A percentile compares a stretch with the other conserved stretches of the same genome.
Conservation (phyloP, 2,329 filamentous ascomycete species). For the Phyllosticta citrichinensis region DNA sequence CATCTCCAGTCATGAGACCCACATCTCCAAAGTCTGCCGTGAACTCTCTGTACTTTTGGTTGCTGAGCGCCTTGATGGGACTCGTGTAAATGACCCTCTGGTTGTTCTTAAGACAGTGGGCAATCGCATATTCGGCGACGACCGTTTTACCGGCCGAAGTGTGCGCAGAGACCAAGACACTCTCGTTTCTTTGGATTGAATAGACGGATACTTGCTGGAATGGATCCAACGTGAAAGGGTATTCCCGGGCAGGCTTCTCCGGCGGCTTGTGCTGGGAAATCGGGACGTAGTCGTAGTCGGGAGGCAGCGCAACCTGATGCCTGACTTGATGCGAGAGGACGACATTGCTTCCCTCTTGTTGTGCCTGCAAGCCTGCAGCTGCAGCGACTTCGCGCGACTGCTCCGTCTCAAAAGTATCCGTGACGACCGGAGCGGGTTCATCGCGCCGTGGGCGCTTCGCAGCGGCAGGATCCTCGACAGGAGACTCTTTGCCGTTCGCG, state of each 20-base stretch:
- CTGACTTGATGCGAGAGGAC: slow-evolving; percentile 94
- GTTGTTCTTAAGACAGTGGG: slow-evolving; percentile 92
- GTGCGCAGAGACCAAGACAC: slow-evolving; percentile 91
- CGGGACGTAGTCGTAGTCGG: slow-evolving; percentile 90
- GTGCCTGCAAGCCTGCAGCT: slow-evolving; percentile 56
- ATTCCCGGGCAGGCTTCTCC: slow-evolving; percentile 71
- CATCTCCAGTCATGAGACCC: slow-evolving; percentile 96
- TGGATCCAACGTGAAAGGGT: slow-evolving; percentile 86
- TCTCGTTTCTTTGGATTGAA: slow-evolving; percentile 92
- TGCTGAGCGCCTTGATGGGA: slow-evolving; percentile 96
- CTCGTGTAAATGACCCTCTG: slow-evolving; percentile 98
- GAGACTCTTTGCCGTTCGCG: slow-evolving; percentile 13
- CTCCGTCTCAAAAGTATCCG: slow-evolving; percentile 90
- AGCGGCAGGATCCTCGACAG: slow-evolving; percentile 30
- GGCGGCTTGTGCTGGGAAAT: slow-evolving; percentile 91
- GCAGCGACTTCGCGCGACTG: slow-evolving; percentile 83
- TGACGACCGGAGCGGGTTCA: slow-evolving; percentile 70
- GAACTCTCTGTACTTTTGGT: slow-evolving; percentile 98
- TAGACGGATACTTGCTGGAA: slow-evolving; percentile 94
- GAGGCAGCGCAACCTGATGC: slow-evolving; percentile 91
- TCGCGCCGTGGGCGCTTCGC: slow-evolving; percentile 56
- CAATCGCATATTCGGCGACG: slow-evolving; percentile 95
- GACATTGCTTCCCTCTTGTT: slow-evolving; percentile 58
- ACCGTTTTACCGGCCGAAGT: slow-evolving; percentile 98
- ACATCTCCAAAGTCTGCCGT: slow-evolving; percentile 92